A percentile compares a stretch with the other conserved stretches of the same genome.
Conservation (phyloP, 1,139 yeast species). For the Entelexis sorbosivorans region DNA sequence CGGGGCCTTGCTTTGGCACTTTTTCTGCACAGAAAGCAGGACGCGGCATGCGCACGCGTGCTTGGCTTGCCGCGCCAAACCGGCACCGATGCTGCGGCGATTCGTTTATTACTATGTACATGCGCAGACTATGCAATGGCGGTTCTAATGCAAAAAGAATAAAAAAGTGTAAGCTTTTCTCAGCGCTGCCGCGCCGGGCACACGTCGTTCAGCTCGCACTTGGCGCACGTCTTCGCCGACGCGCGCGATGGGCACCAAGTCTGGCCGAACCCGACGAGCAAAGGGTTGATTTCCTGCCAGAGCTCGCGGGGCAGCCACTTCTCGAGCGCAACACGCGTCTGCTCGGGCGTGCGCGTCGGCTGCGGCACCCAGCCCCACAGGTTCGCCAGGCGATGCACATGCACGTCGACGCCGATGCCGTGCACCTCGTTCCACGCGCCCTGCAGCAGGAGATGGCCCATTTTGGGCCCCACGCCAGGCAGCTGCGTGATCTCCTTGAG, state of each 20-base stretch:
- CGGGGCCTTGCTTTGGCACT: too few relatives aligned
- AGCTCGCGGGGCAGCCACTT: slow-evolving; percentile 59
- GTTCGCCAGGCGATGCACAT: slow-evolving; percentile 68
- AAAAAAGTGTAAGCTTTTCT: not conserved
- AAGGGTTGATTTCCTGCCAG: slow-evolving; percentile 80
- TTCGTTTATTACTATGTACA: not conserved
- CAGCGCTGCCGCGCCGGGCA: slow-evolving; percentile 12
- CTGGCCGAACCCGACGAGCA: slow-evolving; percentile 89
- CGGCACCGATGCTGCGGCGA: too few relatives aligned
- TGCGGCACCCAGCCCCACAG: slow-evolving; percentile 70
- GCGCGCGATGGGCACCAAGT: slow-evolving; percentile 68
- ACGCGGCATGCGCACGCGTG: too few relatives aligned
- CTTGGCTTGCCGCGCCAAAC: too few relatives aligned
- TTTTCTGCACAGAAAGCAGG: too few relatives aligned
- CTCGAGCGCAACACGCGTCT: slow-evolving; percentile 57
- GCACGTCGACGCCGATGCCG: slow-evolving; percentile 94
- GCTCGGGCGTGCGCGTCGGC: slow-evolving; percentile 50
- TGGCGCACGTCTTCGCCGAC: slow-evolving; percentile 46
- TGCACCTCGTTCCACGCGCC: slow-evolving; percentile 62
- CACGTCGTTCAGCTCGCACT: slow-evolving; percentile 47
- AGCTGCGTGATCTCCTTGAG: slow-evolving; percentile 53
- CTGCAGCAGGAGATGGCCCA: slow-evolving; percentile 76
- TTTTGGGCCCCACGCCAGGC: slow-evolving; percentile 95
- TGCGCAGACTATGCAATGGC: not conserved
- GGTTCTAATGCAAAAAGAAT: too few relatives aligned